Evolutionary conservation across 2,329 filamentous ascomycete species (phyloP), one percentile per base, ranked within the genome.

Genomic region (Pseudomassariella vexata): DNA sequence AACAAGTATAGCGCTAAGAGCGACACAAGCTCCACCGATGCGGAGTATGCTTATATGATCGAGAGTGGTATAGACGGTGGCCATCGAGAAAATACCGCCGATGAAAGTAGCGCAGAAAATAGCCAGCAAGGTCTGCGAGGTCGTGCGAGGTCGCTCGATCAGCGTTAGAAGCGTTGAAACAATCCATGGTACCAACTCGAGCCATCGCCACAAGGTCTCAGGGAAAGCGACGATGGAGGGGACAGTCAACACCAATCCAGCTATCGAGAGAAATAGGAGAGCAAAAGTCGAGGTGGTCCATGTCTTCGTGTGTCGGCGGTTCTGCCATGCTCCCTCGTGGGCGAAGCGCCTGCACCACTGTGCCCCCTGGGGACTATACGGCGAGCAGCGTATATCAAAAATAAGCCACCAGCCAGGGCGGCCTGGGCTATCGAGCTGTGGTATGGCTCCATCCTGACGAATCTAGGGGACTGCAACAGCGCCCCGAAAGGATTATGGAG

Each of bases 1-100:
- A 10, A 74, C 43, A 3, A 66, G 24, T 6, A 80, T 59, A 2
- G 68, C 68, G 5, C 57, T 40, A 5, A 73, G 41, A 1, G 72
- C 62, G 11, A 67, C 47, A 8, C 55, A 41, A 5, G 70, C 38
- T 36, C 57, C 43, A 44, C 51, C 44, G 12, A 56, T 39, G n/a
- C 52, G 36, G 14, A 65, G 32, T 19, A 60, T 47, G 10, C 46
- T 44, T 17, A 48, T 39, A 12, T 59, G 43, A 15, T 44, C 37
- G 19, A 60, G 44, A 28, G 57, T 56, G 11, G 50, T 42, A 17
- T 40, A 52, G 52, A 14, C 51, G 30, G 28, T 27, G 22, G 31
- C 30, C n/a, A 52, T 28, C 9, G 41, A 38, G n/a, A 49, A 42
- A 3, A 60, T 17, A 6, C 48, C 48, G 10, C 57, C 55, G 5